A percentile compares a stretch with the other conserved stretches of the same genome.
Conservation (phyloP, 2,329 filamentous ascomycete species). For the Fusarium stilboides region DNA sequence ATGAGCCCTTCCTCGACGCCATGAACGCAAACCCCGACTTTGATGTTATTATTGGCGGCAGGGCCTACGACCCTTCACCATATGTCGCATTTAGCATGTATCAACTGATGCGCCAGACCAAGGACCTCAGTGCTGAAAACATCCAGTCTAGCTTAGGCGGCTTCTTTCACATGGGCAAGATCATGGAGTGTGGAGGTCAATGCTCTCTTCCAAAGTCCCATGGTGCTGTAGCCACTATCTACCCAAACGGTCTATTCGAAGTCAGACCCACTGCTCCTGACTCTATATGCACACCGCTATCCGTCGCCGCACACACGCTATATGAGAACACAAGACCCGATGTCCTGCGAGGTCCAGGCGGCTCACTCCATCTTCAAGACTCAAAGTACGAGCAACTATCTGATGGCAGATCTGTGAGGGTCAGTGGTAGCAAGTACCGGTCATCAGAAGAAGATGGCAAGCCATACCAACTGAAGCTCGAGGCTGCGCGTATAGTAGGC, state of each 20-base stretch:
- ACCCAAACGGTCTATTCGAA: slow-evolving; percentile 61
- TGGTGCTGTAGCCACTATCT: slow-evolving; percentile 60
- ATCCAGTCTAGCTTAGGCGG: slow-evolving; percentile 50
- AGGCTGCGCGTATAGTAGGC: slow-evolving; percentile 39
- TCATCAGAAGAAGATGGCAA: slow-evolving; percentile 13
- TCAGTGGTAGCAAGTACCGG: slow-evolving; percentile 29
- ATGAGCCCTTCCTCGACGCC: slow-evolving; percentile 61
- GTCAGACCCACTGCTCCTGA: slow-evolving; percentile 58
- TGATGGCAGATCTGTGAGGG: slow-evolving; percentile 33
- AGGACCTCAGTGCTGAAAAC: rapidly evolving
- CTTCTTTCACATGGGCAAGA: slow-evolving; percentile 67
- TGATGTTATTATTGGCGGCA: slow-evolving; percentile 64
- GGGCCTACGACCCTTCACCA: slow-evolving; percentile 60
- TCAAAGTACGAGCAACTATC: slow-evolving; percentile 46
- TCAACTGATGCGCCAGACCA: slow-evolving; percentile 30
- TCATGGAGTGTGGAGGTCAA: slow-evolving; percentile 66
- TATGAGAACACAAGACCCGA: slow-evolving; percentile 71
- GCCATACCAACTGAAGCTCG: slow-evolving; percentile 46
- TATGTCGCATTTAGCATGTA: slow-evolving; percentile 54
- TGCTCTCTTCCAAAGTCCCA: slow-evolving; percentile 64
- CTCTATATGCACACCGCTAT: slow-evolving; percentile 62
- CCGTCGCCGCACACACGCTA: slow-evolving; percentile 67
- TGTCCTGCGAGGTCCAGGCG: slow-evolving; percentile 65
- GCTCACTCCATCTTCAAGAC: slow-evolving; percentile 59
- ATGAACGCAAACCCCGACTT: slow-evolving; percentile 60